Conservation (phyloP, 192 early-diverging fungal genomes). For the Coemansia javaensis region DNA sequence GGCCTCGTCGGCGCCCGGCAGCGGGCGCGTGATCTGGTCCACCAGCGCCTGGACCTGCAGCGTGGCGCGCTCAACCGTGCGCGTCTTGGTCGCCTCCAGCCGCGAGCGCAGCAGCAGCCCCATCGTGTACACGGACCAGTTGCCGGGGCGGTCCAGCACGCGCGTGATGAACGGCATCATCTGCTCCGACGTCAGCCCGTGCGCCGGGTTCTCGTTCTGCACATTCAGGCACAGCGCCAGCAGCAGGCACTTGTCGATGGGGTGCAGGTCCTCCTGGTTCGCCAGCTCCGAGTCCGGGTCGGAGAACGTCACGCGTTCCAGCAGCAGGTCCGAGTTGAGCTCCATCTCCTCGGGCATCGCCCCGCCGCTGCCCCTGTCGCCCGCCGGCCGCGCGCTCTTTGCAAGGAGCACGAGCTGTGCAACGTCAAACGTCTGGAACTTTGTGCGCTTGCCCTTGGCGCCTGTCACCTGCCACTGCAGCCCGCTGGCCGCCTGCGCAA, state of each 20-base stretch:
- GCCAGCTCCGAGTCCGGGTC: no score
- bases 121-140: constrained; percentile 99
- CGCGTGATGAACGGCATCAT: constrained; percentile 92
- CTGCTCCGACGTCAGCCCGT: constrained; percentile 92
- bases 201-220: constrained; percentile 87
- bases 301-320: constrained; percentile 90
- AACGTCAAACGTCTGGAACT: constrained; percentile 85
- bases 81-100: constrained; percentile 75
- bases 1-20: constrained; percentile 30
- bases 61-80: constrained; percentile 84
- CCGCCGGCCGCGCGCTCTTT: constrained; percentile 57
- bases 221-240: constrained; percentile 89
- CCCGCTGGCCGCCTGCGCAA: constrained; percentile 74
- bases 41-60: constrained; percentile 96
- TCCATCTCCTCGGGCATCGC: constrained; percentile 69
- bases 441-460: constrained; percentile 83
- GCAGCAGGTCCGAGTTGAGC: constrained; percentile 87
- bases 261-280: constrained; percentile 58
- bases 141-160: constrained; percentile 88
- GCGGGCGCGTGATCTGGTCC: constrained; percentile 71
- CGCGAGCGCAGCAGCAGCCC: constrained; percentile 84
- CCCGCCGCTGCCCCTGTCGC: neutral
- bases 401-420: constrained; percentile 91
- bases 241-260: constrained; percentile 85
- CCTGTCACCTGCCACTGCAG: constrained; percentile 86